These are phyloP conservation scores for Globisporangium radiosum DNA, from an alignment of 352 stramenopile genomes.

Conservation along the genomic window DNA sequence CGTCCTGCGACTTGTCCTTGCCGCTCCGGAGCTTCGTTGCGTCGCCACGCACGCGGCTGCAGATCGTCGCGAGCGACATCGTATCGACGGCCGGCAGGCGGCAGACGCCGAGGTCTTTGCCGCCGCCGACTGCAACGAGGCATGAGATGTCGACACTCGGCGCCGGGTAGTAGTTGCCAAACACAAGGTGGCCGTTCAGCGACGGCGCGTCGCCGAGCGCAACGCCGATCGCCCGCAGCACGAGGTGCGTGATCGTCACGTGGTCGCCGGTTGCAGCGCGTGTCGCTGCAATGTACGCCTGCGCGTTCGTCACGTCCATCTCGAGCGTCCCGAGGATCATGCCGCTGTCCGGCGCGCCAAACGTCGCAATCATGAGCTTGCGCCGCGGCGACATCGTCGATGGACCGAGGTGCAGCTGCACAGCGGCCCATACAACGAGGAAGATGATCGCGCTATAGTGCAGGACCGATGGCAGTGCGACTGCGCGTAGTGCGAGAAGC, in stretches of 20 bases:
- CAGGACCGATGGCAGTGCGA: slow-evolving; percentile 33
- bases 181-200: slow-evolving; percentile 69
- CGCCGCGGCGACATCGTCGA: slow-evolving; percentile 46
- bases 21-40: slow-evolving; percentile 43
- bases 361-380: slow-evolving; percentile 71
- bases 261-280: slow-evolving; percentile 37
- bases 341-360: slow-evolving; percentile 43
- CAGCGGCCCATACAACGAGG: slow-evolving; percentile 44
- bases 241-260: slow-evolving; percentile 66
- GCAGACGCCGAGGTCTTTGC: slow-evolving; percentile 58
- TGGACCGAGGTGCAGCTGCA: slow-evolving; percentile 53
- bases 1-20: slow-evolving; percentile 49
- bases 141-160: slow-evolving; percentile 64
- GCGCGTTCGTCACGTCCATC: slow-evolving; percentile 57
- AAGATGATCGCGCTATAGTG: slow-evolving; percentile 36
- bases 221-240: slow-evolving; percentile 45
- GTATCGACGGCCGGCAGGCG: slow-evolving; percentile 39
- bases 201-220: slow-evolving; percentile 44
- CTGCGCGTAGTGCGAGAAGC: slow-evolving; percentile 36
- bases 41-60: slow-evolving; percentile 33
- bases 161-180: slow-evolving; percentile 59
- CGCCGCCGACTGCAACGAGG: slow-evolving; percentile 44
- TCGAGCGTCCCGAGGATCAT: slow-evolving; percentile 70
- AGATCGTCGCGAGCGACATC: slow-evolving; percentile 50
- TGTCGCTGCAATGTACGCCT: slow-evolving; percentile 52